Evolutionary conservation across 768 basidiomycete species (phyloP).

Genomic region (Suillus americanus): DNA sequence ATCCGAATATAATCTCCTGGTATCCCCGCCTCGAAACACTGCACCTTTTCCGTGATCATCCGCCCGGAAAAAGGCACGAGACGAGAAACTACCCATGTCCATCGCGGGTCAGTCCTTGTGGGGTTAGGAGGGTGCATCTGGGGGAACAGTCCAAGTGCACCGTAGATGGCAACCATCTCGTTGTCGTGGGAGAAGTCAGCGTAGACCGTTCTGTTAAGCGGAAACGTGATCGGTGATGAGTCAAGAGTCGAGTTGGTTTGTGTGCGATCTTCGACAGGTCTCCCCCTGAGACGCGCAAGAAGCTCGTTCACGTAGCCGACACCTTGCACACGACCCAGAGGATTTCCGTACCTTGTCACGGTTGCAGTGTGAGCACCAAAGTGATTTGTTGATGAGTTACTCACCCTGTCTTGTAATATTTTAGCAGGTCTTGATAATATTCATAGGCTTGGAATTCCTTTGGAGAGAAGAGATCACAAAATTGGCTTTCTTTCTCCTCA

Average conservation of each 20-base stretch:
- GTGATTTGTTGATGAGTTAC: conserved; percentile 15
- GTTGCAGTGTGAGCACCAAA: conserved; percentile 2
- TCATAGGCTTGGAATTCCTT: conserved; percentile 68
- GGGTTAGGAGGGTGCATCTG: conserved; percentile 26
- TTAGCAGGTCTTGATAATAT: conserved; percentile 70
- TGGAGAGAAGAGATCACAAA: conserved; percentile 68
- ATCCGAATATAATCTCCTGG: conserved; percentile 59
- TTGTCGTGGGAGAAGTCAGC: conserved; percentile 90
- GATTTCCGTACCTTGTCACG: conserved; percentile 56
- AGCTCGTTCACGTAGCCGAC: conserved; percentile 90
- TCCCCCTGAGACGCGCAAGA: conserved; percentile 71
- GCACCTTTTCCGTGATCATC: conserved; percentile 72
- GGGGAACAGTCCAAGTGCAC: conserved; percentile 56
- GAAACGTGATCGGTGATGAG: conserved; percentile 65
- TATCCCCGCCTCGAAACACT: conserved; percentile 35
- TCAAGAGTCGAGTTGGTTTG: conserved; percentile 77
- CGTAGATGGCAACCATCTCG: conserved; percentile 75
- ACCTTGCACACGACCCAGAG: conserved; percentile 74
- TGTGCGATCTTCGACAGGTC: conserved; percentile 62
- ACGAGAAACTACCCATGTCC: conserved; percentile 53
- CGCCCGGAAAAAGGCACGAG: conserved; percentile 76
- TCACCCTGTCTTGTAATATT: conserved; percentile 78
- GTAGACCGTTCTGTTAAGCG: conserved; percentile 62
- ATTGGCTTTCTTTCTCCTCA: conserved; percentile 52
- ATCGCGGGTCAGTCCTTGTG: conserved; percentile 19